Evolutionary conservation across 805 yeast genomes (phyloP).

Genomic region (Saturnispora serradocipensis): DNA sequence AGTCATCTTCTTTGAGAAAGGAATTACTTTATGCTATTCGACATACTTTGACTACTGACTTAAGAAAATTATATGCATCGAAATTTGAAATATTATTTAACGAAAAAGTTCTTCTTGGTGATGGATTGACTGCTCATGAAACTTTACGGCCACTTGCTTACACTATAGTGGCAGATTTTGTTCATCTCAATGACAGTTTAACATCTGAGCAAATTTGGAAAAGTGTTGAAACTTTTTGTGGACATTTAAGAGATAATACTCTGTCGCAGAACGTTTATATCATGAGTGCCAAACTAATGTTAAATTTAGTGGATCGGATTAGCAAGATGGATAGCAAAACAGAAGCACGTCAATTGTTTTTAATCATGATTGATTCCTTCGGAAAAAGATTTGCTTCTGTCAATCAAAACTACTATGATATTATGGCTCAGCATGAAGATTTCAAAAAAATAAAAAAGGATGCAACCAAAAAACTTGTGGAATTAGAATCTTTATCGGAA

Average conservation of each 20-base stretch:
- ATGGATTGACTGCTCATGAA: conserved; percentile 85
- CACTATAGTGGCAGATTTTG: conserved; percentile 90
- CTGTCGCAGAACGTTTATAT: conserved; percentile 86
- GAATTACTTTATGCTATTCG: conserved; percentile 90
- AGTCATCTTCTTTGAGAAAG: conserved; percentile 81
- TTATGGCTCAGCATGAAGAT: conserved; percentile 51
- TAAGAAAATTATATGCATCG: conserved; percentile 71
- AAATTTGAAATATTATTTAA: conserved; percentile 79
- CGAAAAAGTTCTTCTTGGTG: conserved; percentile 81
- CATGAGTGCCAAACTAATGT: conserved; percentile 85
- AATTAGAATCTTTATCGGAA: conserved; percentile 32
- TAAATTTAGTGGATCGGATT: conserved; percentile 84
- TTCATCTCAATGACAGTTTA: conserved; percentile 81
- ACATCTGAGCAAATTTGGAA: conserved; percentile 79
- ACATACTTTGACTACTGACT: conserved; percentile 88
- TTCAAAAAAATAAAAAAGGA: conserved; percentile 37
- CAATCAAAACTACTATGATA: conserved; percentile 60
- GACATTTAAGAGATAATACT: conserved; percentile 68
- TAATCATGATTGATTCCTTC: conserved; percentile 81
- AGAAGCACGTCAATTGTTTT: conserved; percentile 75
- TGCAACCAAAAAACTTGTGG: conserved; percentile 34
- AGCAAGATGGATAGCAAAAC: conserved; percentile 71
- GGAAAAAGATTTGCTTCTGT: conserved; percentile 71
- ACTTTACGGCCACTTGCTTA: conserved; percentile 89
- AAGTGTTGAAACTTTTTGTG: conserved; percentile 75